phyloP scores from a whole-genome alignment of 2,329 filamentous ascomycete species.

The Dendryphion nanum region DNA sequence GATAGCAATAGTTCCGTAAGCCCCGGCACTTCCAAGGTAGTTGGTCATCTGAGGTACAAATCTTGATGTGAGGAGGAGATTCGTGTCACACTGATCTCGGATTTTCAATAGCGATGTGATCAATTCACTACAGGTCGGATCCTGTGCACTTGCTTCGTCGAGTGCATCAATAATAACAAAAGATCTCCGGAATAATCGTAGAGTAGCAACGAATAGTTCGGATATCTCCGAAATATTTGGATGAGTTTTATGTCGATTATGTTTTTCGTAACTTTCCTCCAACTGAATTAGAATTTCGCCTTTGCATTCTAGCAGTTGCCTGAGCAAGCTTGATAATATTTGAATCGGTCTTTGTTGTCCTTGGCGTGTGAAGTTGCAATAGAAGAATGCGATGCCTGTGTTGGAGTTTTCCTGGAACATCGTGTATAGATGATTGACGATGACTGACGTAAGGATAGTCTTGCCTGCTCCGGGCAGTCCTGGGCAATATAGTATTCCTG shows the following conservation, averaged over 20 bases:
- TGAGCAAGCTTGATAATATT: constrained; percentile 30
- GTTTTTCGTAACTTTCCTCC: constrained; percentile 19
- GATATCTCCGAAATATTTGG: constrained; percentile 15
- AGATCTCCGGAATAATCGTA: constrained; percentile 15
- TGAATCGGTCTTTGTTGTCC: constrained; percentile 17
- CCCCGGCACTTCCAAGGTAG: constrained; percentile 4
- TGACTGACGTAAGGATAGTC: constrained; percentile 23
- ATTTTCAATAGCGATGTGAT: constrained; percentile 6
- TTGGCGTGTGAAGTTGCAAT: constrained; percentile 28
- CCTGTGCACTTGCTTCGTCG: constrained; percentile 25
- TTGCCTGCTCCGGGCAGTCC: constrained; percentile 29
- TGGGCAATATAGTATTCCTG: constrained; percentile 20
- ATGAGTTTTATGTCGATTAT: constrained; percentile 14
- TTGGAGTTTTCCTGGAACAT: constrained; percentile 4
- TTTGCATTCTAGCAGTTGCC: constrained; percentile 26
- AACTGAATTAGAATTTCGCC: constrained; percentile 12
- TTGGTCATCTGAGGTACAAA: constrained; percentile 9
- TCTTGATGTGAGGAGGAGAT: constrained; percentile 10
- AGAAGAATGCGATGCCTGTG: constrained; percentile 31
- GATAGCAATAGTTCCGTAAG: constrained; percentile 6
- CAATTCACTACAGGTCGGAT: no score
- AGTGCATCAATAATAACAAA: constrained; percentile 28
- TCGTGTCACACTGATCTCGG: constrained; percentile 5
- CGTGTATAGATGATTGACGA: constrained; percentile 12
- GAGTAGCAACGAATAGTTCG: constrained; percentile 17